These are phyloP conservation scores for Naganishia randhawae DNA, from an alignment of 768 basidiomycete species.

Conservation along the genomic window DNA sequence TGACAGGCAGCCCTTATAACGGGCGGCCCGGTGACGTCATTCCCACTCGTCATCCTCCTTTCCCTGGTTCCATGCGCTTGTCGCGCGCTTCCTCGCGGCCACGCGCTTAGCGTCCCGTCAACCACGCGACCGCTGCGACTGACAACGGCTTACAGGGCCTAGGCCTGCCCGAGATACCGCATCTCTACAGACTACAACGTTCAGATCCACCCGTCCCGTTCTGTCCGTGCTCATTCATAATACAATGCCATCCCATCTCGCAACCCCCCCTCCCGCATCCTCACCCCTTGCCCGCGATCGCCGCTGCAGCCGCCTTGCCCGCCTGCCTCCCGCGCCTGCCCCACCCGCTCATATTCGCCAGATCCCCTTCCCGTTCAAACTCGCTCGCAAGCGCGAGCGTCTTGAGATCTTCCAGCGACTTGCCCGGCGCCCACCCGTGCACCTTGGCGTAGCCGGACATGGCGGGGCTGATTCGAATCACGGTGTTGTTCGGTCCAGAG, in stretches of 20 bases:
- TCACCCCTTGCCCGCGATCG: constrained; percentile 3
- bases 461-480: constrained; percentile 22
- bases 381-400: constrained; percentile 22
- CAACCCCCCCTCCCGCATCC: not conserved
- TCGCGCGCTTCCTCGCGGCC: no score
- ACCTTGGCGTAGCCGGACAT: constrained; percentile 31
- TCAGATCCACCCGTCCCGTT: not conserved
- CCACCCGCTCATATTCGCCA: constrained; percentile 29
- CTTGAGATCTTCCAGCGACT: constrained; percentile 30
- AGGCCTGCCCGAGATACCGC: no score
- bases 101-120: no score
- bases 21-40: no score
- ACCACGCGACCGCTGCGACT: no score
- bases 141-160: no score
- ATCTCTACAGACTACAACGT: not conserved
- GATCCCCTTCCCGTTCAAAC: constrained; percentile 32
- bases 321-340: constrained; percentile 27
- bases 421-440: constrained; percentile 28
- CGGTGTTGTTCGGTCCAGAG: constrained; percentile 23
- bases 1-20: no score
- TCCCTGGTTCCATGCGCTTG: no score
- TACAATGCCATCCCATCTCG: not conserved
- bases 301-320: constrained; percentile 18
- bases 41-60: no score
- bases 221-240: not conserved